Evolutionary conservation across 2,329 filamentous ascomycete genomes (phyloP).

Genomic region (Botrytis squamosa): DNA sequence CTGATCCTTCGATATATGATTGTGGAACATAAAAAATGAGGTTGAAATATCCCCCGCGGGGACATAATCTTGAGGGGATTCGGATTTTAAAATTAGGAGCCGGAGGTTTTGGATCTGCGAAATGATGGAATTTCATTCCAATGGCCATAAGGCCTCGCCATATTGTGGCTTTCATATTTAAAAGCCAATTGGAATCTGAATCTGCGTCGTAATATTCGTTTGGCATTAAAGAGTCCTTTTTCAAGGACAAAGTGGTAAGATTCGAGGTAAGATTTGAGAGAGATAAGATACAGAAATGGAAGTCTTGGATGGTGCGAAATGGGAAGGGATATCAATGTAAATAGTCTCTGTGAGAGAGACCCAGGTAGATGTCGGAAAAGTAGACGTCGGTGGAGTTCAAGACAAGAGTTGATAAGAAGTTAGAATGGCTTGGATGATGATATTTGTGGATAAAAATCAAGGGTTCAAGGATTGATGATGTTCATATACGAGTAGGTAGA

Average conservation of each 20-base stretch:
- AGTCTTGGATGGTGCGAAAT: not conserved
- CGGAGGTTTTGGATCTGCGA: slow-evolving; percentile 36
- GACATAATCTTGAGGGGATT: slow-evolving; percentile 37
- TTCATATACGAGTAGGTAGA: not conserved
- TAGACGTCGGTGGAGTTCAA: not conserved
- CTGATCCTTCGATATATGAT: slow-evolving; percentile 39
- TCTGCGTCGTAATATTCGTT: not conserved
- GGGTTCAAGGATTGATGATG: slow-evolving; percentile 8
- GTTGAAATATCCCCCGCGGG: slow-evolving; percentile 38
- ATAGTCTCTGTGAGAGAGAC: not conserved
- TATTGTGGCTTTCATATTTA: slow-evolving; percentile 38
- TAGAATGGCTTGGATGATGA: not conserved
- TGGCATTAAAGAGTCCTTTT: slow-evolving; percentile 8
- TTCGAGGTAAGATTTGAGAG: not conserved
- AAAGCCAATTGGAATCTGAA: slow-evolving; percentile 20
- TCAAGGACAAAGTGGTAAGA: not conserved
- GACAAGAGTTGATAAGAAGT: not conserved
- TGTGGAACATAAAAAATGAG: slow-evolving; percentile 47
- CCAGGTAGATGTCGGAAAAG: not conserved
- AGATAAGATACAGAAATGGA: not conserved
- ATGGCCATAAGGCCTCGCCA: slow-evolving; percentile 40
- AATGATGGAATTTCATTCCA: slow-evolving; percentile 40
- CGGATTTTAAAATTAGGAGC: slow-evolving; percentile 38
- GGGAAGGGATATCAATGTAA: not conserved
- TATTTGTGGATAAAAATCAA: slow-evolving; percentile 8